phyloP scores from a whole-genome alignment of 176 grass and related monocot species.

The Oryza meridionalis region DNA sequence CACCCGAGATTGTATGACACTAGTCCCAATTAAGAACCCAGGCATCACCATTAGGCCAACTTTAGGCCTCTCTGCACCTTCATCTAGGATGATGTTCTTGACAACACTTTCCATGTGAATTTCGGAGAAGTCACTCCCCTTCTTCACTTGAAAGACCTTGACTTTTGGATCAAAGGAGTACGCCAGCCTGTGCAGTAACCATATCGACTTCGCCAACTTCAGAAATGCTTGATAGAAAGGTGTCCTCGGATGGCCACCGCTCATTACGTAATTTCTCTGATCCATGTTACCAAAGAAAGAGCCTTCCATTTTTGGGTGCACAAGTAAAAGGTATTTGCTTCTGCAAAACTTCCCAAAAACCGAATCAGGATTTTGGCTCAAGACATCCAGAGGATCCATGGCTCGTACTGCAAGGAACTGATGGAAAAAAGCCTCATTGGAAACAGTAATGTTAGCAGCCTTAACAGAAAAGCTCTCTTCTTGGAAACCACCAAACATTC shows the following conservation, averaged over 20 bases:
- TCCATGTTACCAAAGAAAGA: constrained; percentile 88
- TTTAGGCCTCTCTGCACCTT: constrained; percentile 62
- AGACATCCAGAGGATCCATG: constrained; percentile 95
- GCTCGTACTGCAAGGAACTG: constrained; percentile 79
- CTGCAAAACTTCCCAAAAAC: constrained; percentile 91
- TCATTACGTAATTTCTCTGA: constrained; percentile 89
- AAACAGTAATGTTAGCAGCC: constrained; percentile 50
- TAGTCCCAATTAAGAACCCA: constrained; percentile 77
- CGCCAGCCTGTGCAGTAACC: constrained; percentile 80
- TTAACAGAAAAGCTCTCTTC: constrained; percentile 82
- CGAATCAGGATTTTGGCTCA: constrained; percentile 88
- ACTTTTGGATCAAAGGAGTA: constrained; percentile 77
- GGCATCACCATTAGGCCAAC: constrained; percentile 96
- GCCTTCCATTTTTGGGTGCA: constrained; percentile 94
- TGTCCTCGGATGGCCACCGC: constrained; percentile 89
- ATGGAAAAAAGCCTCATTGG: constrained; percentile 79
- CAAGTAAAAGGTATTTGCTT: constrained; percentile 72
- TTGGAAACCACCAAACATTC: constrained; percentile 90
- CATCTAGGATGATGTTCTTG: constrained; percentile 63
- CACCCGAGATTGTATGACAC: constrained; percentile 67
- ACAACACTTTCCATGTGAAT: constrained; percentile 90
- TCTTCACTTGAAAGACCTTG: constrained; percentile 74
- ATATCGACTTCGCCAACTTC: constrained; percentile 81
- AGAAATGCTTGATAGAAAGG: constrained; percentile 96
- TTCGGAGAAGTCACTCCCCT: constrained; percentile 69